Base-by-base conservation (phyloP, 139 green algal genomes). In the Auxenochlorella pyrenoidosa region DNA sequence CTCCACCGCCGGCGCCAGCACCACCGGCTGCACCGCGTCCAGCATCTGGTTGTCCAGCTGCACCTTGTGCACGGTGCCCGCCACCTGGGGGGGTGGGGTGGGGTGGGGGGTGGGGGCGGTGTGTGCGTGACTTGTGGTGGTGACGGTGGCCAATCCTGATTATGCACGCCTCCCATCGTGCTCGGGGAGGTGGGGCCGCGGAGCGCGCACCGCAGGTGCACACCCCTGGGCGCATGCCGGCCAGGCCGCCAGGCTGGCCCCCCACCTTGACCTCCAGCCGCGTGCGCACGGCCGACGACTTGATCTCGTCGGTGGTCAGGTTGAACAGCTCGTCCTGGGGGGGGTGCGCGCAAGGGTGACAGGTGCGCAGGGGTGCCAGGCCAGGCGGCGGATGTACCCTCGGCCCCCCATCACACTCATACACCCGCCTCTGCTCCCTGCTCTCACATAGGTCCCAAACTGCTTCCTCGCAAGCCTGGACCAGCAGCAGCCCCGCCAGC, bases 1-100 rank as follows among this genome's bases (percentile, higher is more conserved):
- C 60, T 90, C 82, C 28, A 86, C 87, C 18, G 92, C 88, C 19
- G 93, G 93, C 15, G 94, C 93, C 79, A 98, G 91, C 79, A 98
- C 95, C 60, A 98, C 95, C 0, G 95, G 95, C 79, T 96, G 91
- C 19, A 86, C 90, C 28, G 95, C 95, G 73, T 96, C 93, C 72
- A 98, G 91, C 89, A 96, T 92, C 91, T 98, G 95, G 91, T 98
- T 97, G 93, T 98, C 95, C 75, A 98, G 90, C 92, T 98, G 95
- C 30, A 97, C 36, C 28, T 90, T 90, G 43, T 92, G 86, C 26
- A 98, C 75, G 58, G 76, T 90, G 82, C 90, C 92, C 22, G 73
- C 63, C 51, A 94, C 77, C 58, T 86, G 60, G 16, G 77, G 32
- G 84, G 44, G 75, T 22, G 73, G 73, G 73, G 40, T 2, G 75